Percentiles rank a stretch among this genome's conserved stretches.
phyloP scores from a whole-genome alignment of 176 grass and related monocot genomes.

The Canna indica region DNA sequence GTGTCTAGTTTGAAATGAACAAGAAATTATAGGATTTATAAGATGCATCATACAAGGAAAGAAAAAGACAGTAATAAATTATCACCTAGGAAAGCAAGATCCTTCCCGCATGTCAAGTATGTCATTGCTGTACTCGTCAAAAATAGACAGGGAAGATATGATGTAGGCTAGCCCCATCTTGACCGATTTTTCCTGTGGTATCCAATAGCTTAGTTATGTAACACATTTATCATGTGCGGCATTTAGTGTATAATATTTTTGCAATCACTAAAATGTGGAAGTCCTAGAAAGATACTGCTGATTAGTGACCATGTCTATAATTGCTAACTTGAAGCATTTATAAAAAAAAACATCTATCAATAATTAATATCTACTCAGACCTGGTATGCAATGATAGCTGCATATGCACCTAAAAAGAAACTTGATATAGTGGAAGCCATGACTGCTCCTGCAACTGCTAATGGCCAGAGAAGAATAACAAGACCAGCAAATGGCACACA shows the following conservation, averaged over 20 bases:
- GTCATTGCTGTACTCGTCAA: slow-evolving; percentile 96
- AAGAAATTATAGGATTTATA: background rate
- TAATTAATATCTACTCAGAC: slow-evolving; percentile 16
- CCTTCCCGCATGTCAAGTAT: slow-evolving; percentile 85
- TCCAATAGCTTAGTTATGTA: slow-evolving; percentile 6
- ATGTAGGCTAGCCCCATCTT: slow-evolving; percentile 63
- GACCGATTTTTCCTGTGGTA: slow-evolving; percentile 66
- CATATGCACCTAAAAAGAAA: slow-evolving; percentile 74
- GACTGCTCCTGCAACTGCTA: slow-evolving; percentile 69
- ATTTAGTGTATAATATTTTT: background rate
- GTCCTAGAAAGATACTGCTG: background rate
- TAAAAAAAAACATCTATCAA: background rate
- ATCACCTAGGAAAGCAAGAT: slow-evolving; percentile 82
- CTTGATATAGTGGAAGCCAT: slow-evolving; percentile 65
- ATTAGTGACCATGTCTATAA: background rate
- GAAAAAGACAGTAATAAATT: slow-evolving; percentile 1
- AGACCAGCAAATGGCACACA: slow-evolving; percentile 96
- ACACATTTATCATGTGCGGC: too few species aligned
- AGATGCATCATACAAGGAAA: background rate
- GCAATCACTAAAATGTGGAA: background rate
- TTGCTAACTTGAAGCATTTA: background rate
- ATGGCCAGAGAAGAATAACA: slow-evolving; percentile 92
- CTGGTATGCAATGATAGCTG: slow-evolving; percentile 82
- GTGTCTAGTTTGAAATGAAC: slow-evolving; percentile 24
- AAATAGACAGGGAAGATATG: slow-evolving; percentile 65